Evolutionary conservation across 2,329 filamentous ascomycete species (phyloP).

Genomic region (Diaporthe caulivora): DNA sequence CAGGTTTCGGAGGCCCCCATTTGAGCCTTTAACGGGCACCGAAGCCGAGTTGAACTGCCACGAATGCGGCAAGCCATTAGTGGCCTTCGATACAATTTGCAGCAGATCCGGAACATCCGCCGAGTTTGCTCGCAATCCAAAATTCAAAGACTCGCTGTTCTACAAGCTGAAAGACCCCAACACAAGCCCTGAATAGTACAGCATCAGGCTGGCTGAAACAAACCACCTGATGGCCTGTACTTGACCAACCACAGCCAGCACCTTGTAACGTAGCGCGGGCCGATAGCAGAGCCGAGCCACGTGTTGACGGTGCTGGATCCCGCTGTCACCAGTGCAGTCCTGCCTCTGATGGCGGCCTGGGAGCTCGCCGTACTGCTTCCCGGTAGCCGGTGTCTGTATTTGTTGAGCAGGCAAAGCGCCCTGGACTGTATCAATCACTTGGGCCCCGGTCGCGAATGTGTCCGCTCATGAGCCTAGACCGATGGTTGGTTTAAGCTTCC

Average conservation of each 20-base stretch:
- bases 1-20: not conserved
- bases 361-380: not conserved
- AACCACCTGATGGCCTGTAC: not conserved
- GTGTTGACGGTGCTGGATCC: conserved; percentile 32
- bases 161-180: conserved; percentile 7
- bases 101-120: not conserved
- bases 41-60: not conserved
- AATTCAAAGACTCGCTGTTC: not conserved
- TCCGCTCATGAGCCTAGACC: not conserved
- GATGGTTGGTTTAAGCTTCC: conserved; percentile 3
- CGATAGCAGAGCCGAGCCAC: conserved; percentile 29
- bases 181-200: conserved; percentile 17
- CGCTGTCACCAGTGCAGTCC: conserved; percentile 27
- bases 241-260: not conserved
- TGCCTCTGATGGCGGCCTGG: not conserved
- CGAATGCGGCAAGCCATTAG: not conserved
- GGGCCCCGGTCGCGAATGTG: not conserved
- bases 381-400: not conserved
- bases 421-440: not conserved
- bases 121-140: not conserved
- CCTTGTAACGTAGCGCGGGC: conserved; percentile 25
- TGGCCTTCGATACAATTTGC: not conserved
- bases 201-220: conserved; percentile 18
- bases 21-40: not conserved
- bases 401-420: not conserved